phyloP scores from a whole-genome alignment of 805 yeast species.

The Schwanniomyces yamadae region DNA sequence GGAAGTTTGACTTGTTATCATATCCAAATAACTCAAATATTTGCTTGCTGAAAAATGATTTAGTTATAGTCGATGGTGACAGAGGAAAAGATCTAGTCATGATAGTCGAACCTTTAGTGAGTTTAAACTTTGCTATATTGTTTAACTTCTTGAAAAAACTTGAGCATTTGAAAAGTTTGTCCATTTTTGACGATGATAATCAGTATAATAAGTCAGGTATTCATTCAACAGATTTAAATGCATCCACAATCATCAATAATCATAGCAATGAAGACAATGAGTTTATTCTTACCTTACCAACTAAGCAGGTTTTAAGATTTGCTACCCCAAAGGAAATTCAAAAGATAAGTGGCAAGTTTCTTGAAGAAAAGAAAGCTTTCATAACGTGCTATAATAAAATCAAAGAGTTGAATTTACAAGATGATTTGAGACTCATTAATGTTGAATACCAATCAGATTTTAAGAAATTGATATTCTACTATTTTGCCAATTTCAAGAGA shows the following conservation, averaged over 20 bases:
- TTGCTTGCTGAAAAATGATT: constrained; percentile 55
- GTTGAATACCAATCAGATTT: constrained; percentile 47
- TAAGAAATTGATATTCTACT: constrained; percentile 45
- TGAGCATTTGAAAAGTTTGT: constrained; percentile 58
- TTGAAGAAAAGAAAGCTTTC: constrained; percentile 71
- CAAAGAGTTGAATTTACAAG: constrained; percentile 47
- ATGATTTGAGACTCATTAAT: constrained; percentile 41
- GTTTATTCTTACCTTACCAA: constrained; percentile 64
- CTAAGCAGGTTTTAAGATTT: constrained; percentile 74
- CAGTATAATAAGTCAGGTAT: constrained; percentile 30
- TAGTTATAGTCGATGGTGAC: constrained; percentile 80
- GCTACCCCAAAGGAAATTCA: constrained; percentile 70
- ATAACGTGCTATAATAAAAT: constrained; percentile 56
- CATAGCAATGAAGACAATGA: constrained; percentile 55
- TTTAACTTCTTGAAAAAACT: constrained; percentile 73
- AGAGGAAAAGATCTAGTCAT: constrained; percentile 78
- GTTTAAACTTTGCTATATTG: constrained; percentile 63
- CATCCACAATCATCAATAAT: constrained; percentile 35
- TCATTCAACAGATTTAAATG: constrained; percentile 37
- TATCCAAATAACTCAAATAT: constrained; percentile 66
- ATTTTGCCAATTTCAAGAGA: constrained; percentile 46
- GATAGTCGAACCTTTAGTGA: constrained; percentile 64
- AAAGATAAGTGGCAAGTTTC: constrained; percentile 59
- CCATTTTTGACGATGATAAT: constrained; percentile 29
- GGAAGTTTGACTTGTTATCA: constrained; percentile 68